phyloP scores from a whole-genome alignment of 2,329 filamentous ascomycete species.

The Botrytis hyacinthi region DNA sequence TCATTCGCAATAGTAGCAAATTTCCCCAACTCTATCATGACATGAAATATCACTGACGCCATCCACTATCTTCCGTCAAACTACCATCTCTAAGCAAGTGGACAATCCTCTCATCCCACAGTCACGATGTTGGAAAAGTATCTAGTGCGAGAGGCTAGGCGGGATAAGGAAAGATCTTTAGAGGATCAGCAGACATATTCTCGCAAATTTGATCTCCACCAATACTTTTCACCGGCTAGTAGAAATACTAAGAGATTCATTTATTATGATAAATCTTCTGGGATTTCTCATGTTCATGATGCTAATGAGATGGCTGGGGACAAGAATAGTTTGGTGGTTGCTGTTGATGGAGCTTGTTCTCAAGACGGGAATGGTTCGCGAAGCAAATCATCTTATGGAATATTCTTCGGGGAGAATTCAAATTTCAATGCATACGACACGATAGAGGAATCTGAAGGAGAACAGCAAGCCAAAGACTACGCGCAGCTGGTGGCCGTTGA shows the following conservation, averaged over 20 bases:
- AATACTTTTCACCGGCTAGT: conserved; percentile 2
- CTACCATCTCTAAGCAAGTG: neutral
- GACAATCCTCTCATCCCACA: neutral
- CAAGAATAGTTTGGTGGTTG: neutral
- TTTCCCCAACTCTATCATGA: neutral
- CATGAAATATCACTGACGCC: neutral
- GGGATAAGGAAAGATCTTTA: neutral
- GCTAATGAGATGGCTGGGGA: neutral
- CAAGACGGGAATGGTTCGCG: neutral
- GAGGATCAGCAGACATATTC: neutral
- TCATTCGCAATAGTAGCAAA: neutral
- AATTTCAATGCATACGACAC: neutral
- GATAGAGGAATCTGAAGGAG: neutral
- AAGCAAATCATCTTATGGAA: neutral
- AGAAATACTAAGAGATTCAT: conserved; percentile 7
- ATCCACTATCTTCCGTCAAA: neutral
- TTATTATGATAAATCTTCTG: neutral
- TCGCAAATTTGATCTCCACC: conserved; percentile 10
- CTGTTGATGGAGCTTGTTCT: neutral
- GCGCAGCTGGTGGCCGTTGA: neutral
- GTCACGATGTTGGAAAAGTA: neutral
- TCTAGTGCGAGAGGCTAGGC: neutral
- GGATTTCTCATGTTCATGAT: neutral
- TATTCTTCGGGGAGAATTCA: neutral
- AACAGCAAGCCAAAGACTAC: neutral